phyloP scores from a whole-genome alignment of 1,284 basidiomycete species.

The Wolfiporia cocos region DNA sequence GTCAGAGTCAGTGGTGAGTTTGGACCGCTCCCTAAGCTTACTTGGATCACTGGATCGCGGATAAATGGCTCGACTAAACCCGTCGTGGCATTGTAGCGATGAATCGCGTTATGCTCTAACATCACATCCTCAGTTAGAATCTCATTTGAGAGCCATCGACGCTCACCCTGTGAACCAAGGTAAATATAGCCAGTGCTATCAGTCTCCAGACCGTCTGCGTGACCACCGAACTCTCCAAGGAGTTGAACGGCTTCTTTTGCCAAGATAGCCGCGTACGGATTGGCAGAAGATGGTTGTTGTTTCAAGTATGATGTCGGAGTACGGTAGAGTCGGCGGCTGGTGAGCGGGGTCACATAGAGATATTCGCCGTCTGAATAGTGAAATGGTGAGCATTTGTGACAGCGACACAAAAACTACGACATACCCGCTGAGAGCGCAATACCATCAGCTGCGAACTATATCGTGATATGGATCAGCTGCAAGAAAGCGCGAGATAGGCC shows the following conservation, averaged over 20 bases:
- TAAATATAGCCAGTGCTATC: constrained; percentile 23
- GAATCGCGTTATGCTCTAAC: constrained; percentile 23
- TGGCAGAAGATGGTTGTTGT: constrained; percentile 14
- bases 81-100: constrained; percentile 19
- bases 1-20: background rate
- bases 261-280: constrained; percentile 16
- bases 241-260: constrained; percentile 16
- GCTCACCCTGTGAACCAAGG: constrained; percentile 15
- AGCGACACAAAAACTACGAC: too few relatives aligned
- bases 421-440: constrained; percentile 14
- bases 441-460: constrained; percentile 12
- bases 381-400: background rate
- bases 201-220: constrained; percentile 23
- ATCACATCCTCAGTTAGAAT: too few relatives aligned
- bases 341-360: constrained; percentile 22
- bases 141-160: too few relatives aligned
- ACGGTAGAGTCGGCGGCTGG: constrained; percentile 20
- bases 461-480: background rate
- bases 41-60: constrained; percentile 22
- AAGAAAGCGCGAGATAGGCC: background rate
- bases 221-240: constrained; percentile 17
- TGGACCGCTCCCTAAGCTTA: background rate
- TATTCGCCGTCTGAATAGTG: constrained; percentile 17
- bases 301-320: constrained; percentile 22
- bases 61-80: constrained; percentile 23